Base-by-base conservation (phyloP, 768 basidiomycete genomes). In the Boletales sp. region DNA sequence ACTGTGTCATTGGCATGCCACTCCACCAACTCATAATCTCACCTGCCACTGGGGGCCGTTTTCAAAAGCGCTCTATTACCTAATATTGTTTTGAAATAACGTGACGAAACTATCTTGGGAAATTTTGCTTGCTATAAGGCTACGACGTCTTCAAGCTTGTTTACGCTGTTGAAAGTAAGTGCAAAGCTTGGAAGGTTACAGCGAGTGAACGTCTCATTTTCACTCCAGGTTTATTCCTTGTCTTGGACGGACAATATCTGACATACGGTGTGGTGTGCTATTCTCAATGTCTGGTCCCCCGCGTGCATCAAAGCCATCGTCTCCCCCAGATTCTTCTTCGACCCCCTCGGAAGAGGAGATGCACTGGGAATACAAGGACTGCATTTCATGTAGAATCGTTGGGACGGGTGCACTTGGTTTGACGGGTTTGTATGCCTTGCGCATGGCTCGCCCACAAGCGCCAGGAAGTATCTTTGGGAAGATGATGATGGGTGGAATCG, bases 321-420 rank as follows among this genome's bases (percentile, higher is more conserved):
- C 53, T 28, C 33, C 49, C 5, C 12, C 49, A 9, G 49, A 47
- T n/a, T 3, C 50, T 9, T 2, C 56, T 12, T 2, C 18, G 45
- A 37, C 31, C 1, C 44, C 45, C 1, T 35, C 49, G 13, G 57
- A 50, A 34, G 57, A 55, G 7, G 46, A 25, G 28, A 46, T 51
- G n/a, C 36, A 46, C 1, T 25, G 51, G 60, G 51, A 55, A 12
- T 58, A 69, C 55, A 66, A 74, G 41, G 84, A 88, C 37, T 90
- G 87, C 53, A 58, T 86, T n/a, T 75, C 83, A 1, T 90, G 88
- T 63, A 79, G 80, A 37, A 70, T 89, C 47, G 77, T 86, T 36
- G 86, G 87, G 17, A 78, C 85, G 0, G 81, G 72, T 30, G 80
- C 83, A 2, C 75, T 89, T 6, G 79, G 75, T 18, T 76, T 76